phyloP scores from a whole-genome alignment of 257 asterid species.

The Solanum pimpinellifolium region DNA sequence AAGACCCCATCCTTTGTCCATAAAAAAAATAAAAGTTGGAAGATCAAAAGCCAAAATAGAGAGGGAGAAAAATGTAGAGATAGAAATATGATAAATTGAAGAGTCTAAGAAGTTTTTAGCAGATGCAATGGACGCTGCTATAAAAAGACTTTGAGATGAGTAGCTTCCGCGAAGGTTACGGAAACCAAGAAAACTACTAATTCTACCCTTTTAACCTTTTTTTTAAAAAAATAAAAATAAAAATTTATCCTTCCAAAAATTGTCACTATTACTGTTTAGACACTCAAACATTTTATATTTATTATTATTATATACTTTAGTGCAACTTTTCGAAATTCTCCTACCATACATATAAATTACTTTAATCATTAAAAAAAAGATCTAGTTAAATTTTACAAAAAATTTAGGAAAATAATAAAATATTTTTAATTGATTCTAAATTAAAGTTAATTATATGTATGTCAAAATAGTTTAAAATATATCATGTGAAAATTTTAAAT shows the following conservation, averaged over 20 bases:
- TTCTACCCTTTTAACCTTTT: neutral
- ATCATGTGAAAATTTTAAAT: no score
- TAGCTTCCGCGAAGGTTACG: conserved; percentile 2
- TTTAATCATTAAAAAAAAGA: accelerated
- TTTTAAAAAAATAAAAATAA: neutral
- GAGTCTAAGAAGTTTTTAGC: conserved; percentile 45
- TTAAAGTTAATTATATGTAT: no score
- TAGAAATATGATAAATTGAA: neutral
- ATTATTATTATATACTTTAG: neutral
- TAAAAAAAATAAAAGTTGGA: conserved; percentile 7
- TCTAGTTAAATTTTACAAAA: no score
- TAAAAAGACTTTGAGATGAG: conserved; percentile 24
- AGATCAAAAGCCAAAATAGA: neutral
- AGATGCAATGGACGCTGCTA: conserved; percentile 26
- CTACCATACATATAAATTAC: neutral
- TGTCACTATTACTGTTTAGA: neutral
- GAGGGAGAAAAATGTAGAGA: neutral
- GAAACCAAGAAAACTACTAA: conserved; percentile 13
- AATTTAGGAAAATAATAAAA: no score
- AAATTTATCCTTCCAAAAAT: neutral
- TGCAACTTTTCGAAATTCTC: neutral
- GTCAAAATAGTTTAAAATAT: no score
- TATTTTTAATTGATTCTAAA: no score
- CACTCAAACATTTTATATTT: neutral
- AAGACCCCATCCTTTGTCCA: conserved; percentile 85